A percentile compares a stretch with the other conserved stretches of the same genome.
Evolutionary conservation across 352 stramenopile species (phyloP).

Genomic region (Phytophthora podocarpi): DNA sequence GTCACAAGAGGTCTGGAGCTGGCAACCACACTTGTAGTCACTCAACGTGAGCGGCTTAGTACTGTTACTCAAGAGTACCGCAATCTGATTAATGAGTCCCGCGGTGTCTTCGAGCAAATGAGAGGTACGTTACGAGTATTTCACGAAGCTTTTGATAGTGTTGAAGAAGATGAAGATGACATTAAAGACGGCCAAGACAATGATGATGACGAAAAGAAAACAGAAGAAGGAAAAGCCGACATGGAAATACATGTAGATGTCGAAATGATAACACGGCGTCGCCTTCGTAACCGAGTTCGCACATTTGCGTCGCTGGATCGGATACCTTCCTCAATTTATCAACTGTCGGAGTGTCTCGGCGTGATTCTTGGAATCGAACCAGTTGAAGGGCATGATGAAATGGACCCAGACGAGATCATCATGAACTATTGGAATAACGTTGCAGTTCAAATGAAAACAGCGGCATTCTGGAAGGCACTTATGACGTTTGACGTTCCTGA

Average conservation of each 20-base stretch:
- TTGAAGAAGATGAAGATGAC: constrained; percentile 8
- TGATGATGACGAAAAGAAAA: background rate
- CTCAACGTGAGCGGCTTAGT: constrained; percentile 45
- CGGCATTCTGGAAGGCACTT: constrained; percentile 57
- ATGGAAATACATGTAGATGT: no score
- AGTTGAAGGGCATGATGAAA: constrained; percentile 59
- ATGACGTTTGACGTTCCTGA: constrained; percentile 48
- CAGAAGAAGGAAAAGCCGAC: background rate
- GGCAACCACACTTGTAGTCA: constrained; percentile 38
- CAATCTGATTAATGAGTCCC: constrained; percentile 46
- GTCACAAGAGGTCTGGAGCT: constrained; percentile 52
- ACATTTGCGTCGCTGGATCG: constrained; percentile 46
- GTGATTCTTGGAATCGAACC: constrained; percentile 70
- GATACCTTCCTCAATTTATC: constrained; percentile 56
- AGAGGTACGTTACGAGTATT: constrained; percentile 35
- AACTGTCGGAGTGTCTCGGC: constrained; percentile 71
- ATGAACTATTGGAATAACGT: constrained; percentile 77
- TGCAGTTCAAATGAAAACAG: constrained; percentile 34
- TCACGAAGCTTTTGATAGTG: constrained; percentile 33
- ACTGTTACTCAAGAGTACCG: constrained; percentile 61
- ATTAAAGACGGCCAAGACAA: background rate
- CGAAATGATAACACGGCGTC: background rate
- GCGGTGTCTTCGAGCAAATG: constrained; percentile 31
- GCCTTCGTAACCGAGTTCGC: constrained; percentile 26
- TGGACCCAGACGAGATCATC: constrained; percentile 74